Evolutionary conservation across 2,329 filamentous ascomycete species (phyloP), one percentile per base, ranked within the genome.

Genomic region (Coniochaeta sp.): DNA sequence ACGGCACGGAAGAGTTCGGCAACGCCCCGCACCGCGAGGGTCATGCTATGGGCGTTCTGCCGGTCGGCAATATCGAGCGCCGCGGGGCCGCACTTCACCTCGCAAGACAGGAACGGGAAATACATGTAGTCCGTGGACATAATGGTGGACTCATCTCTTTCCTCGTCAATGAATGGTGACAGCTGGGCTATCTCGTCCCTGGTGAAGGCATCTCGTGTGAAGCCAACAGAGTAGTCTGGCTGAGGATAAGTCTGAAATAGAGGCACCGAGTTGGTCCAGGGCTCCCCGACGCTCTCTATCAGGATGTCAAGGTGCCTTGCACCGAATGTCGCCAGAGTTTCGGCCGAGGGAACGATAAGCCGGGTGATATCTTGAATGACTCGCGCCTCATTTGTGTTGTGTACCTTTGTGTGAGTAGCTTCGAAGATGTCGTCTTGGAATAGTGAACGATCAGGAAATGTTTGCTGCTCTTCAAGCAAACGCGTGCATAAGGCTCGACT

Each of bases 101-200:
- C 76, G 65, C 73, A 78, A 0, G 74, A 74, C 0, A 82, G 68
- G 63, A 81, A 82, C 3, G 77, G 77, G 62, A 83, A 80, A 68
- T 76, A 78, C 70, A 81, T 80, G 4, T 74, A 68, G 58, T 72
- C 75, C 14, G 75, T 81, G 10, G 65, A 73, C 70, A 77, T 76
- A 26, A 80, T 78, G 63, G 67, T 73, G 22, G 73, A 81, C 55
- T 65, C 65, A 58, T 75, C 70, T 16, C 69, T 67, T 26, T 57
- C 54, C 36, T 76, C 63, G 56, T 71, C 69, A 58, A 77, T 65
- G 55, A 74, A 75, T 7, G 72, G 72, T 7, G 67, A 61, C 6
- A 81, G 64, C 67, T 74, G 79, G 16, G 67, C 47, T 6, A 77
- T 71, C 65, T 80, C 75, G 17, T 74, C 68, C 1, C 72, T 60